Percentiles rank a stretch among this genome's conserved stretches.
Evolutionary conservation across 352 stramenopile species (phyloP).

Genomic region (Globisporangium iwayamae): DNA sequence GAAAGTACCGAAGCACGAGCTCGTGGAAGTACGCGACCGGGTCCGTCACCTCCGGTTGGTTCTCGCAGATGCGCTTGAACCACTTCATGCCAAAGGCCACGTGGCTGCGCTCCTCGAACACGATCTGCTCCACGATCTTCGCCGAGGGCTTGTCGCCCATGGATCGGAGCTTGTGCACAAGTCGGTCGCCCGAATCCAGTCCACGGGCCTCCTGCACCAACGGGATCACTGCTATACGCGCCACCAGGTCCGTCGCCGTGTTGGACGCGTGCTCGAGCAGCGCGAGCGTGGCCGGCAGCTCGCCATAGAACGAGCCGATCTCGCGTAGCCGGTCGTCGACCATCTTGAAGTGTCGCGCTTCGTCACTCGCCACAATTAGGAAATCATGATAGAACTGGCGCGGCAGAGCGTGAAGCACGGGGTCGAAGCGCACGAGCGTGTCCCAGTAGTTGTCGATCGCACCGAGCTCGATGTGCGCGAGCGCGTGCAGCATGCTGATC

Average conservation of each 20-base stretch:
- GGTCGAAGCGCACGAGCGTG: constrained; percentile 80
- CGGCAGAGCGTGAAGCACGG: constrained; percentile 36
- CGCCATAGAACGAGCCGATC: constrained; percentile 64
- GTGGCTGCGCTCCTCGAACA: constrained; percentile 75
- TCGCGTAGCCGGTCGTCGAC: constrained; percentile 61
- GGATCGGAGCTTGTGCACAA: constrained; percentile 73
- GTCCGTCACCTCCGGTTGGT: constrained; percentile 37
- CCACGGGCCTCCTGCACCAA: constrained; percentile 80
- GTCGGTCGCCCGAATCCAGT: constrained; percentile 67
- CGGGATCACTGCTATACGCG: constrained; percentile 72
- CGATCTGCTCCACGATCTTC: constrained; percentile 68
- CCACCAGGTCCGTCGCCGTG: constrained; percentile 57
- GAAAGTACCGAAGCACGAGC: constrained; percentile 73
- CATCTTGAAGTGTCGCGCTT: constrained; percentile 78
- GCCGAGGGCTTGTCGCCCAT: constrained; percentile 66
- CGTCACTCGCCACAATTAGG: constrained; percentile 61
- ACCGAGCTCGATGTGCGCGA: constrained; percentile 85
- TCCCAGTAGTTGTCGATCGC: constrained; percentile 89
- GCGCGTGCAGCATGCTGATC: constrained; percentile 72
- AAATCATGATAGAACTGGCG: constrained; percentile 76
- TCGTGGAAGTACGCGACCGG: constrained; percentile 77
- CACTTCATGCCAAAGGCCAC: constrained; percentile 78
- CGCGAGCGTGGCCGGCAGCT: constrained; percentile 56
- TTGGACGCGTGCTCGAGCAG: constrained; percentile 75
- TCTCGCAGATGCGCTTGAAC: constrained; percentile 53